Evolutionary conservation across 805 yeast genomes (phyloP).

Genomic region (Wickerhamiella azymoides): DNA sequence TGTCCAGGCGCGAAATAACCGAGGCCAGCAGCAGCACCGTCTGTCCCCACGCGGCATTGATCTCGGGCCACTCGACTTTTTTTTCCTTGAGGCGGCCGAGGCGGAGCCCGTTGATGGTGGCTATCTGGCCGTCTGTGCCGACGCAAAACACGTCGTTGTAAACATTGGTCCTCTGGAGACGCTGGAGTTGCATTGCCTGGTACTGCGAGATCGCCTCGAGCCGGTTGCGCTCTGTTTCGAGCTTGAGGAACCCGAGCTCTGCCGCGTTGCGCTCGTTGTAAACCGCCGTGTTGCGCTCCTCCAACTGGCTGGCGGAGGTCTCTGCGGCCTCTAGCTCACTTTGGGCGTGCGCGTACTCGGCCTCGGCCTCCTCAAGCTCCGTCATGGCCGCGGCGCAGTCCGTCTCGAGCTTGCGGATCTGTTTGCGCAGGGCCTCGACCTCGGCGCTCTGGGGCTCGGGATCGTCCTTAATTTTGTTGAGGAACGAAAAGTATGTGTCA

Average conservation of each 20-base stretch:
- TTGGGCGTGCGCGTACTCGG: constrained; percentile 24
- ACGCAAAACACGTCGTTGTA: constrained; percentile 74
- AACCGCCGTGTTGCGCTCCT: constrained; percentile 33
- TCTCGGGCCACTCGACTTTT: constrained; percentile 76
- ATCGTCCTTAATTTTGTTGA: constrained; percentile 52
- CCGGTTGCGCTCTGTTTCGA: constrained; percentile 44
- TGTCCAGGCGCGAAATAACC: constrained; percentile 40
- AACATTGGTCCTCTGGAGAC: constrained; percentile 61
- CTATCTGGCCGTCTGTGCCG: constrained; percentile 71
- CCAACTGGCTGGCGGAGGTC: constrained; percentile 20
- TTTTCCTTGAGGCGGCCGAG: constrained; percentile 52
- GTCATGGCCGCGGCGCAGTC: constrained; percentile 24
- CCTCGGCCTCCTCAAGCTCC: constrained; percentile 28
- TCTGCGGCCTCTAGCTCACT: constrained; percentile 33
- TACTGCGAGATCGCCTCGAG: constrained; percentile 48
- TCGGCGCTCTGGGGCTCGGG: constrained; percentile 34
- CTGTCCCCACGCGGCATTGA: constrained; percentile 86
- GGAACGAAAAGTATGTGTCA: constrained; percentile 59
- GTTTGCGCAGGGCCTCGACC: constrained; percentile 33
- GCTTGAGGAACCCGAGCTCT: constrained; percentile 38
- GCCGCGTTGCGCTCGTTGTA: constrained; percentile 39
- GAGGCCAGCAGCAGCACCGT: constrained; percentile 56
- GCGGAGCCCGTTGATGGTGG: constrained; percentile 73
- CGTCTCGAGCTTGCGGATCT: constrained; percentile 32
- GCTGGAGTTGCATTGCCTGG: constrained; percentile 52